phyloP scores from a whole-genome alignment of 225 moss, liverwort and hornwort genomes.

The Polytrichum commune region DNA sequence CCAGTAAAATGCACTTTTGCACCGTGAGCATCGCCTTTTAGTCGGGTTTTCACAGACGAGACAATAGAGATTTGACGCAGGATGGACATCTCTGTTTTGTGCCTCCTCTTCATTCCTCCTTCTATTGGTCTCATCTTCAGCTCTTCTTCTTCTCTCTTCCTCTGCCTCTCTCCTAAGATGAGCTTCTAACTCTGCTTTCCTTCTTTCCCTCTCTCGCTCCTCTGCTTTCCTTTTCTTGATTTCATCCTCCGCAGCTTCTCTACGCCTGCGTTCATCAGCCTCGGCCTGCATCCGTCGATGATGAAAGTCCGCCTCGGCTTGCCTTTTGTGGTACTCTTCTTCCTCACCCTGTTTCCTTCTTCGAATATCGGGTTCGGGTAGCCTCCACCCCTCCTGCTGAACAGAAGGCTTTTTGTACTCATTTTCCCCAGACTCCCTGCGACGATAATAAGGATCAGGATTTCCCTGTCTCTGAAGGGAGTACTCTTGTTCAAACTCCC shows the following conservation, averaged over 20 bases:
- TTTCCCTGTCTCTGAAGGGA: slow-evolving; percentile 27
- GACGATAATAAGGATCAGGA: slow-evolving; percentile 11
- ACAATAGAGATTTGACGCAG: slow-evolving; percentile 32
- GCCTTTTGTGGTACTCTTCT: slow-evolving; percentile 35
- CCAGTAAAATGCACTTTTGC: slow-evolving; percentile 91
- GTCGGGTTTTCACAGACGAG: slow-evolving; percentile 63
- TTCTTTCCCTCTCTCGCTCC: slow-evolving; percentile 36
- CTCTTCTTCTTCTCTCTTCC: slow-evolving; percentile 26
- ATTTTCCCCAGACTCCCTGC: slow-evolving; percentile 21
- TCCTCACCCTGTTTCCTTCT: slow-evolving; percentile 16
- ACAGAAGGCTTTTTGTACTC: slow-evolving; percentile 22
- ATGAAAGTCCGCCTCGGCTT: slow-evolving; percentile 15
- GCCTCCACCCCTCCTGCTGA: slow-evolving; percentile 20
- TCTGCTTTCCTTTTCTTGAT: slow-evolving; percentile 40
- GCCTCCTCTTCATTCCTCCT: slow-evolving; percentile 26
- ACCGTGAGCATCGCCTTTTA: slow-evolving; percentile 75
- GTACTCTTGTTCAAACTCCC: slow-evolving; percentile 76
- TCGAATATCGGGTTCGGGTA: slow-evolving; percentile 13
- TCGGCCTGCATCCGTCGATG: slow-evolving; percentile 39
- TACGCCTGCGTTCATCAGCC: slow-evolving; percentile 44
- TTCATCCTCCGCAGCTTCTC: slow-evolving; percentile 22
- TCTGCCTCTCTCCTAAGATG: slow-evolving; percentile 33
- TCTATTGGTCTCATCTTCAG: slow-evolving; percentile 20
- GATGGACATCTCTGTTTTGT: slow-evolving; percentile 14
- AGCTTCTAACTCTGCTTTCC: slow-evolving; percentile 47